Base-by-base conservation (phyloP, 805 yeast genomes). In the Tetrapisispora taiwanensis region DNA sequence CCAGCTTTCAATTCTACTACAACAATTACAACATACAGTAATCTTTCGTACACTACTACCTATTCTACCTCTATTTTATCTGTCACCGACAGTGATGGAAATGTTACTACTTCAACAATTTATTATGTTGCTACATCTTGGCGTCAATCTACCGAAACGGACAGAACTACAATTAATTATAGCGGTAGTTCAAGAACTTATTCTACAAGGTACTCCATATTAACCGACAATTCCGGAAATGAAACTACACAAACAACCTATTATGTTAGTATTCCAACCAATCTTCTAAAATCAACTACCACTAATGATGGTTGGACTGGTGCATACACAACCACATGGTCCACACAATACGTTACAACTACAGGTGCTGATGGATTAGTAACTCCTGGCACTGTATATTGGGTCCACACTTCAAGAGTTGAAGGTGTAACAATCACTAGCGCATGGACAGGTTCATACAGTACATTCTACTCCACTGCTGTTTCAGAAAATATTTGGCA, bases 71-170 rank as follows among this genome's bases (percentile, higher is more conserved):
- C 20, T 20, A 19, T 32, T 17, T 17, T 40, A 5, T 46, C 48
- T 1, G 36, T 22, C 20, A 50, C 52, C 3, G 53, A 48, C 18
- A 17, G 10, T 12, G 46, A 48, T 33, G 48, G 46, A 14, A 33
- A 37, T 24, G 30, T 32, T 7, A 48, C 49, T 18, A 46, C 47
- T 17, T 35, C 19, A 4, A 28, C 34, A 4, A 8, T 31, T 31
- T 35, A 35, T 22, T 35, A 22, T 22, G 37, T 35, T 20, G 27
- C 27, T 22, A 20, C 28, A 12, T 28, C 37, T 7, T 12, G 10
- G 7, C 27, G 28, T 35, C 7, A 22, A 14, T 20, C 17, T 3
- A 22, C 37, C 7, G 3, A 17, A 13, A 14, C 27, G 3, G 4
- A 14, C 6, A 20, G 37, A 19, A 19, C n/a, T 6, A 33, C 36